Evolutionary conservation across 495 filamentous ascomycete genomes (phyloP).

Genomic region (Penicillium parvum): DNA sequence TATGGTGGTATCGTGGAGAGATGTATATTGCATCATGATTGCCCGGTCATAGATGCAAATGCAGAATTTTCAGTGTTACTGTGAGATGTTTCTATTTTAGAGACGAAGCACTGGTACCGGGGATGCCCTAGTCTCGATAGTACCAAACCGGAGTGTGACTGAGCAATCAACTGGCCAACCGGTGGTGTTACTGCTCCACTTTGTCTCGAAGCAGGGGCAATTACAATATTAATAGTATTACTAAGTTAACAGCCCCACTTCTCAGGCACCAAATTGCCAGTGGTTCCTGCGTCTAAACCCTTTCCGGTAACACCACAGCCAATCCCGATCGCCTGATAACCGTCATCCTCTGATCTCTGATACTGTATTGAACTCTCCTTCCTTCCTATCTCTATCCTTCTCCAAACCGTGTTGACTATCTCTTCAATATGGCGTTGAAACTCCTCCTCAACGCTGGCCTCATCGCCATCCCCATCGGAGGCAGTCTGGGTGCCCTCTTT

Average conservation of each 20-base stretch:
- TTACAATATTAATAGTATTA: background rate
- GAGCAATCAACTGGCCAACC: too few species aligned
- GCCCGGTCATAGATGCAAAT: slow-evolving; percentile 2
- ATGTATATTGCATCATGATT: slow-evolving; percentile 22
- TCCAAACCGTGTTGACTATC: background rate
- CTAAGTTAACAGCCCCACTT: background rate
- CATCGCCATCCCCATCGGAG: slow-evolving; percentile 36
- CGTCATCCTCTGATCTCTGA: background rate
- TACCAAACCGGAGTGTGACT: too few species aligned
- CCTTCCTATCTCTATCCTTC: background rate
- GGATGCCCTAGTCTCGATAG: too few species aligned
- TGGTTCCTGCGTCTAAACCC: slow-evolving; percentile 18
- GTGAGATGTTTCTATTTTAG: too few species aligned
- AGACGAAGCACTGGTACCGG: too few species aligned
- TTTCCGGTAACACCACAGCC: too few species aligned
- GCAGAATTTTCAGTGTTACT: background rate
- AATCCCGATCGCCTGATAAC: background rate
- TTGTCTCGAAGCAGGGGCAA: background rate
- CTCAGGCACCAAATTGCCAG: slow-evolving; percentile 3
- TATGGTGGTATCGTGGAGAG: too few species aligned
- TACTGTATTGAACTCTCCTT: background rate
- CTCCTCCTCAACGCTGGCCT: slow-evolving; percentile 36
- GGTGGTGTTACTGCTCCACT: background rate
- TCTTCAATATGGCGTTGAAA: slow-evolving; percentile 19
- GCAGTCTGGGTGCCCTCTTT: slow-evolving; percentile 32